Conservation (phyloP, 1,284 basidiomycete species). For the Somion occarium region DNA sequence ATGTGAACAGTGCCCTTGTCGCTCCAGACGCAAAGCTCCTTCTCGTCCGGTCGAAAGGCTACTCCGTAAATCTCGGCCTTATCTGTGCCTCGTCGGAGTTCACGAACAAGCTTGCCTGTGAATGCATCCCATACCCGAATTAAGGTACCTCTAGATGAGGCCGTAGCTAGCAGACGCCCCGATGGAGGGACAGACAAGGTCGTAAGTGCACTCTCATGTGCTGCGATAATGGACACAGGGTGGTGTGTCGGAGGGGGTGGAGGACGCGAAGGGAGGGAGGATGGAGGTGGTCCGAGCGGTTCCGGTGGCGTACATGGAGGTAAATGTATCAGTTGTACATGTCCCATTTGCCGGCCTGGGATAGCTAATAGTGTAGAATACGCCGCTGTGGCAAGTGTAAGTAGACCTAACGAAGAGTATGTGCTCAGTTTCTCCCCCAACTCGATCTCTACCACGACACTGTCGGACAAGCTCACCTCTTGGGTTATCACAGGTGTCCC, state of each 20-base stretch:
- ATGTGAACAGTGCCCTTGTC: constrained; percentile 96
- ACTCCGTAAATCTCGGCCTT: constrained; percentile 91
- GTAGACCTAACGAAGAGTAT: constrained; percentile 73
- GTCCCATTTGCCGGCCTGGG: constrained; percentile 85
- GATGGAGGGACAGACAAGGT: constrained; percentile 75
- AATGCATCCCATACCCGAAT: constrained; percentile 85
- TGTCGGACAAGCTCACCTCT: constrained; percentile 76
- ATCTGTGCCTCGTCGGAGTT: constrained; percentile 86
- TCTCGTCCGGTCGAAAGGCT: constrained; percentile 72
- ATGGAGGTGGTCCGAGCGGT: constrained; percentile 42
- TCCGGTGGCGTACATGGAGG: constrained; percentile 68
- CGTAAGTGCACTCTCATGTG: constrained; percentile 78
- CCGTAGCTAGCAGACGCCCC: constrained; percentile 81
- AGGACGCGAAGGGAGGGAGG: constrained; percentile 42
- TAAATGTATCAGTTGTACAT: constrained; percentile 86
- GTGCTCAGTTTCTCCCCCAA: too few species aligned
- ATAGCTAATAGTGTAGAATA: constrained; percentile 81
- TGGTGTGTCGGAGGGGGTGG: constrained; percentile 48
- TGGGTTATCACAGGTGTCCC: constrained; percentile 88
- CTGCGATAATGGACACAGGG: constrained; percentile 78
- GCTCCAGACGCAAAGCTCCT: constrained; percentile 85
- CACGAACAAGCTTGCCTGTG: constrained; percentile 73
- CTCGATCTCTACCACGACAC: too few species aligned
- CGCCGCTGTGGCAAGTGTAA: constrained; percentile 75
- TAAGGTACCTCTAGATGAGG: constrained; percentile 82